These are phyloP conservation scores for Hymenoscyphus infarciens DNA, from an alignment of 2,329 filamentous ascomycete species.

Conservation along the genomic window DNA sequence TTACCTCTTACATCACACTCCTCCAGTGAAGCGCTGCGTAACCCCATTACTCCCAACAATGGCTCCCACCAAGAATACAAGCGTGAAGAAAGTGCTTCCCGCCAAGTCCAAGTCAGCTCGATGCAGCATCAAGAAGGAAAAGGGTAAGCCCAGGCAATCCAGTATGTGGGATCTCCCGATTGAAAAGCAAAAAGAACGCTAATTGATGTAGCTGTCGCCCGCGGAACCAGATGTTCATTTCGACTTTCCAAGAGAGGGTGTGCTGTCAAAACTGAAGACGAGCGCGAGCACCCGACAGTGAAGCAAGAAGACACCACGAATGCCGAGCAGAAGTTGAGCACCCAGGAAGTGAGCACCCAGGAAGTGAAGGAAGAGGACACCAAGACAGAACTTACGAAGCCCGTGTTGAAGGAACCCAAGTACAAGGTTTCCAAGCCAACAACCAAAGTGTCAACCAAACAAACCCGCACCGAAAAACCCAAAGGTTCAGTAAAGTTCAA, in stretches of 20 bases:
- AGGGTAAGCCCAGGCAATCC: background rate
- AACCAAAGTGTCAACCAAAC: background rate
- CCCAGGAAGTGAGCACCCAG: background rate
- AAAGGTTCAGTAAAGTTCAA: background rate
- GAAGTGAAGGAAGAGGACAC: background rate
- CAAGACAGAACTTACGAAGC: background rate
- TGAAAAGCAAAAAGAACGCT: background rate
- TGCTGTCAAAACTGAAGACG: background rate
- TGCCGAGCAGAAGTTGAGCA: background rate
- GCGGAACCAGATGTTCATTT: background rate
- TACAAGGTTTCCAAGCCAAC: background rate
- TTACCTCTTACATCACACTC: no score
- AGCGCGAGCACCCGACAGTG: background rate
- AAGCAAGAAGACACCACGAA: background rate
- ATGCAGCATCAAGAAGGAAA: background rate
- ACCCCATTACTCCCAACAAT: no score
- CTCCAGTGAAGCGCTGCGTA: no score
- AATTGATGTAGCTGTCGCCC: background rate
- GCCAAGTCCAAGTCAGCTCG: no score
- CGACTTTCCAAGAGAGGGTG: background rate
- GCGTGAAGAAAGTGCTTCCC: no score
- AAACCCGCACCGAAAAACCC: background rate
- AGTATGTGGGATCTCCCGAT: background rate
- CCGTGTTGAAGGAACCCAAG: background rate
- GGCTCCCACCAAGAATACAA: no score